These are phyloP conservation scores for Exobasidium cylindrosporum DNA, from an alignment of 1,284 basidiomycete species.

Conservation along the genomic window DNA sequence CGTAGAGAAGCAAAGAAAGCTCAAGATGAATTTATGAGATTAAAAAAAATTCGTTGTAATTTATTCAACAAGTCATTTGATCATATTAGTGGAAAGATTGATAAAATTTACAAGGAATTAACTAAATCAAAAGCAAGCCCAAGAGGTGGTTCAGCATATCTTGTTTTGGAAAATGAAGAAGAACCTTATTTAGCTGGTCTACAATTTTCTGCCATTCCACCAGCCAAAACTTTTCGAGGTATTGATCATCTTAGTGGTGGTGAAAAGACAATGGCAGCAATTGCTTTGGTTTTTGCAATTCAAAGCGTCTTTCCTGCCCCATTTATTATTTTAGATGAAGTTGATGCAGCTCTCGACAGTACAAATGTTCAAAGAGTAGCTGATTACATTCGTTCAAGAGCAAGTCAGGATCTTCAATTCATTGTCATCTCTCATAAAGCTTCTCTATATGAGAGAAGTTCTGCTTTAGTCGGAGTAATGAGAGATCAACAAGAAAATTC, in stretches of 20 bases:
- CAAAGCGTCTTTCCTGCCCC: constrained; percentile 92
- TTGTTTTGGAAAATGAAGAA: constrained; percentile 93
- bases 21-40: constrained; percentile 81
- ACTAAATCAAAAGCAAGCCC: constrained; percentile 89
- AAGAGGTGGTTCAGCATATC: constrained; percentile 92
- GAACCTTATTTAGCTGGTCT: constrained; percentile 94
- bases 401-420: constrained; percentile 75
- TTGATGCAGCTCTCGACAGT: constrained; percentile 78
- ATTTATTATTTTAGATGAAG: constrained; percentile 97
- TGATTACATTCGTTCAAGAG: constrained; percentile 50
- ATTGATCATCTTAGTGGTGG: constrained; percentile 98
- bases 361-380: constrained; percentile 52
- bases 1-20: constrained; percentile 79
- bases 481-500: constrained; percentile 80
- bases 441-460: constrained; percentile 77
- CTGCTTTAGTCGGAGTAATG: constrained; percentile 88
- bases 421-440: constrained; percentile 90
- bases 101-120: constrained; percentile 94
- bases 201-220: constrained; percentile 94
- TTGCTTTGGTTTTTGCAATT: constrained; percentile 92
- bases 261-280: constrained; percentile 95
- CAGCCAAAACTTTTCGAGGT: constrained; percentile 97
- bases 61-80: constrained; percentile 94
- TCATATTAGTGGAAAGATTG: constrained; percentile 90
- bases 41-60: constrained; percentile 69